Conservation (phyloP, 2,329 filamentous ascomycete genomes). For the Thielaviopsis musarum region DNA sequence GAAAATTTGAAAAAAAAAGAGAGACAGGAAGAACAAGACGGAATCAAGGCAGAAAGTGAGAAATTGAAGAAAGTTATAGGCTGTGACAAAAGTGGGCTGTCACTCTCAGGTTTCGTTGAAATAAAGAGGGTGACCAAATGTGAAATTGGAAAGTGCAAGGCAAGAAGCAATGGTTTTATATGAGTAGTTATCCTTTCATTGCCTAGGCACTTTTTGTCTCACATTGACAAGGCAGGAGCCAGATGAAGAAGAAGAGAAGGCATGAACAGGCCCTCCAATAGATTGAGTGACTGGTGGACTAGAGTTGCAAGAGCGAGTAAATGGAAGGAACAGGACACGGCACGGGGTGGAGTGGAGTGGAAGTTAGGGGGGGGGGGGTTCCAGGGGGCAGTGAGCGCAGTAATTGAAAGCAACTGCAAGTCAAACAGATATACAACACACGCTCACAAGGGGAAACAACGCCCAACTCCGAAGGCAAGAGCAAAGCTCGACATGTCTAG, state of each 20-base stretch:
- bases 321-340: neutral
- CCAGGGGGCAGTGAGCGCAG: neutral
- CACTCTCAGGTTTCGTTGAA: neutral
- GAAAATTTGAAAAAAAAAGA: neutral
- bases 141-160: neutral
- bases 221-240: neutral
- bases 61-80: neutral
- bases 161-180: neutral
- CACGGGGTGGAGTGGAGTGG: neutral
- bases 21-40: neutral
- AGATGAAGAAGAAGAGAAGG: neutral
- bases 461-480: neutral
- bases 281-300: neutral
- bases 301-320: neutral
- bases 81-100: neutral
- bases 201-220: neutral
- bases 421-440: neutral
- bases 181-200: neutral
- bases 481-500: neutral
- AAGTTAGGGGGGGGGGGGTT: neutral
- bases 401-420: neutral
- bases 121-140: neutral
- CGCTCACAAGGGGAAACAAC: neutral
- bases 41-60: neutral
- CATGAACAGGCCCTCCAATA: neutral